These are phyloP conservation scores for Hanseniaspora guilliermondii DNA, from an alignment of 805 yeast genomes.

Conservation along the genomic window DNA sequence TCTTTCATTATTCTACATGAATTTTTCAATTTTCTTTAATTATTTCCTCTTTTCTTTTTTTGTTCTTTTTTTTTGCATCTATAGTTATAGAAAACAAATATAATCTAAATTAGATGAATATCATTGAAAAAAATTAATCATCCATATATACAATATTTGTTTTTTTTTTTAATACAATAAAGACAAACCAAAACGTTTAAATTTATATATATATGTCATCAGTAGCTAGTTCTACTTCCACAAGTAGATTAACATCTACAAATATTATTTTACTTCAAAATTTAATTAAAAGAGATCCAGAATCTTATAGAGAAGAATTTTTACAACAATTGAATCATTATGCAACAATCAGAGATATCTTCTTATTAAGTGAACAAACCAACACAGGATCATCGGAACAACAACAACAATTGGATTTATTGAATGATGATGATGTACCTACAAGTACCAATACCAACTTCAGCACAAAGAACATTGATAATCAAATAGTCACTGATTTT, in stretches of 20 bases:
- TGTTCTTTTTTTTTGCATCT: neutral
- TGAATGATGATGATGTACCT: slow-evolving; percentile 25
- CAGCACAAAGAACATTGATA: slow-evolving; percentile 22
- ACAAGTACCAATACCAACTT: neutral
- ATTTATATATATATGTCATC: too few relatives aligned
- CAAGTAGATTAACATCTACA: slow-evolving; percentile 34
- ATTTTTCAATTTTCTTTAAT: neutral
- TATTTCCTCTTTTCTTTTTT: neutral
- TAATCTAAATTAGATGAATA: too few relatives aligned
- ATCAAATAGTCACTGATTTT: slow-evolving; percentile 37
- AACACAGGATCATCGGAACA: slow-evolving; percentile 29
- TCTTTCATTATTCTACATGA: too few relatives aligned
- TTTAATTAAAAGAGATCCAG: slow-evolving; percentile 85
- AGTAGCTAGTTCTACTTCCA: slow-evolving; percentile 6
- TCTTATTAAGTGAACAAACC: slow-evolving; percentile 42
- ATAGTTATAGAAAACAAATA: too few relatives aligned
- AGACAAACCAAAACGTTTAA: too few relatives aligned
- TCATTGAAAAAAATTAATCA: too few relatives aligned
- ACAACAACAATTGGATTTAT: slow-evolving; percentile 21
- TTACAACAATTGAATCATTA: slow-evolving; percentile 86
- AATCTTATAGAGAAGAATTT: slow-evolving; percentile 87
- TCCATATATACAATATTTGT: too few relatives aligned
- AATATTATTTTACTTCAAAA: slow-evolving; percentile 86
- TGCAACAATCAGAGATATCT: slow-evolving; percentile 78
- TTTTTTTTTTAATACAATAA: too few relatives aligned